Conservation (phyloP, 371 early-diverging fungal genomes). For the Lichtheimia ornata region DNA sequence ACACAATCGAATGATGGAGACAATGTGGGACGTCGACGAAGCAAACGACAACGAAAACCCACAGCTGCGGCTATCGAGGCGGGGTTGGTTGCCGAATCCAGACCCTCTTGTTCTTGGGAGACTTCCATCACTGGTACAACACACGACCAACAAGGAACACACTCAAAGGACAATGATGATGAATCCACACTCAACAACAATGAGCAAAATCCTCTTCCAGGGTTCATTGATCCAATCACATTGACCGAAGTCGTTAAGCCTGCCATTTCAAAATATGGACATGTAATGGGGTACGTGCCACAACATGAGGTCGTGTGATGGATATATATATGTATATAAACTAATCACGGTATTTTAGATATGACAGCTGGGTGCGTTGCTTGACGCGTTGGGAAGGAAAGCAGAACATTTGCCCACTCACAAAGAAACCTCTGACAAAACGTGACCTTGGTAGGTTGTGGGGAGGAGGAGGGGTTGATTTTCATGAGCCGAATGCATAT, state of each 20-base stretch:
- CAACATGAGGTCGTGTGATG: background rate
- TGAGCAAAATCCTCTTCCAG: slow-evolving; percentile 82
- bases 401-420: slow-evolving; percentile 89
- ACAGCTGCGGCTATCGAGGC: slow-evolving; percentile 22
- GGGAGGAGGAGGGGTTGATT: no score
- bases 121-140: no score
- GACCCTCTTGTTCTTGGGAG: no score
- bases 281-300: slow-evolving; percentile 79
- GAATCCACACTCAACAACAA: slow-evolving; percentile 1
- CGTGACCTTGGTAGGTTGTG: slow-evolving; percentile 70
- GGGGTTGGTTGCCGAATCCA: slow-evolving; percentile 8
- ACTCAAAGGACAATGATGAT: background rate
- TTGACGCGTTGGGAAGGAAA: slow-evolving; percentile 76
- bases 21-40: slow-evolving; percentile 7
- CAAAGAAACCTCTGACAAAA: slow-evolving; percentile 89
- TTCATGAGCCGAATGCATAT: no score
- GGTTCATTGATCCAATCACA: slow-evolving; percentile 92
- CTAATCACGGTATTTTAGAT: slow-evolving; percentile 30
- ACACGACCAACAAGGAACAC: background rate
- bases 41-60: slow-evolving; percentile 23
- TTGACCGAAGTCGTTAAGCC: slow-evolving; percentile 90
- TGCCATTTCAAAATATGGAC: slow-evolving; percentile 94
- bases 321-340: background rate
- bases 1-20: no score
- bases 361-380: slow-evolving; percentile 93